Evolutionary conservation across 768 basidiomycete species (phyloP).

Genomic region (Chalciporus sphaerocephalus): DNA sequence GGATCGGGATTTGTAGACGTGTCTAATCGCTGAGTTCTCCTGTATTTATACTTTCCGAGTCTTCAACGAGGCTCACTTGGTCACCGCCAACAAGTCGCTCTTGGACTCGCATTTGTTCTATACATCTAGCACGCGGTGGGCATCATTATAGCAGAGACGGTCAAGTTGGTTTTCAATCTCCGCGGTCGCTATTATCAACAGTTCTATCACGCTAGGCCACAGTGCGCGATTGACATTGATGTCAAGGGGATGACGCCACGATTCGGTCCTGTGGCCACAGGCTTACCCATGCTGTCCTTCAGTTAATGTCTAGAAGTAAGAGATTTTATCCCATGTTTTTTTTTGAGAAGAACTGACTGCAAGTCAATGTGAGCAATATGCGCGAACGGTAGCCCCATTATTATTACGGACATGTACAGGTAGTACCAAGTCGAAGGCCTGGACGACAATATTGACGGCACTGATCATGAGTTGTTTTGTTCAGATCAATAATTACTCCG

Average conservation of each 20-base stretch:
- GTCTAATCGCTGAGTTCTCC: neutral
- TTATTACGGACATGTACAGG: conserved; percentile 4
- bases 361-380: conserved; percentile 10
- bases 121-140: too few relatives aligned
- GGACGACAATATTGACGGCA: neutral
- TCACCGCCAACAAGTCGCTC: too few relatives aligned
- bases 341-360: conserved; percentile 4
- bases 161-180: conserved; percentile 29
- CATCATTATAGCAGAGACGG: conserved; percentile 20
- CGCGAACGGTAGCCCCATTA: conserved; percentile 4
- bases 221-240: conserved; percentile 1
- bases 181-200: conserved; percentile 6
- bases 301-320: conserved; percentile 22
- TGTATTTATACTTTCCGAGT: too few relatives aligned
- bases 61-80: too few relatives aligned
- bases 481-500: neutral
- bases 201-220: neutral
- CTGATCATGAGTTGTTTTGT: neutral
- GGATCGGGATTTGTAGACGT: neutral
- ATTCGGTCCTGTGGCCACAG: conserved; percentile 30
- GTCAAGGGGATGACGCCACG: conserved; percentile 35
- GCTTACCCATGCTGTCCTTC: conserved; percentile 26
- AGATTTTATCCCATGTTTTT: neutral
- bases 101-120: too few relatives aligned
- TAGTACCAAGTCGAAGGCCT: neutral